A percentile compares a stretch with the other conserved stretches of the same genome.
These are phyloP conservation scores for Coleophoma eucalyptorum DNA, from an alignment of 2,329 filamentous ascomycete species.

Conservation along the genomic window DNA sequence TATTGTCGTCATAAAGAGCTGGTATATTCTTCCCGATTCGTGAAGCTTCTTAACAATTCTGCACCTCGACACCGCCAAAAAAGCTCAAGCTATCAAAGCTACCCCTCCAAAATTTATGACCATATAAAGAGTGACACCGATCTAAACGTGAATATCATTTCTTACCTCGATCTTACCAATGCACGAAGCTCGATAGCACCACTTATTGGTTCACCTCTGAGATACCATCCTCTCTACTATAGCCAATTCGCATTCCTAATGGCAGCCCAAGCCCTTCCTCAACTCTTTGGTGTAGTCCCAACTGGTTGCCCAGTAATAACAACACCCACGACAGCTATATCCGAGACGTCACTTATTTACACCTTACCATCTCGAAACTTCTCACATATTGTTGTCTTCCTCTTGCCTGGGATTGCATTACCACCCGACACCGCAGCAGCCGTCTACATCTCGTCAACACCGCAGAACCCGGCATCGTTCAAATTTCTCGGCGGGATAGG, in stretches of 20 bases:
- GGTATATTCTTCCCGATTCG: neutral
- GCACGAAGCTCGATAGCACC: too few relatives aligned
- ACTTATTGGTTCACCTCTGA: too few relatives aligned
- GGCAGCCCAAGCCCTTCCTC: too few relatives aligned
- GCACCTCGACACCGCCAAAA: neutral
- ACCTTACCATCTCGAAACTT: conserved; percentile 49
- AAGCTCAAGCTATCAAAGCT: conserved; percentile 8
- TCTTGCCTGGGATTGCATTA: conserved; percentile 73
- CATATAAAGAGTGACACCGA: too few relatives aligned
- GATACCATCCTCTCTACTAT: too few relatives aligned
- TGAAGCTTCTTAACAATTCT: neutral
- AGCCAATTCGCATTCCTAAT: too few relatives aligned
- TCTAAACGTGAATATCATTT: too few relatives aligned
- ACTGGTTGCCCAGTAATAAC: conserved; percentile 56
- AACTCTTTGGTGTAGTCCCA: conserved; percentile 39
- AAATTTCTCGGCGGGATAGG: conserved; percentile 86
- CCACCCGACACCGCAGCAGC: conserved; percentile 77
- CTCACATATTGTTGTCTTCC: conserved; percentile 83
- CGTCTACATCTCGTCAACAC: conserved; percentile 72
- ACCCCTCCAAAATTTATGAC: conserved; percentile 2
- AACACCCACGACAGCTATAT: conserved; percentile 47
- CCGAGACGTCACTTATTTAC: conserved; percentile 54
- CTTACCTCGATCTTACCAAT: too few relatives aligned
- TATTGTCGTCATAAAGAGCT: neutral
- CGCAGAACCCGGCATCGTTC: conserved; percentile 46